Evolutionary conservation across 2,329 filamentous ascomycete genomes (phyloP), one percentile per base, ranked within the genome.

Genomic region (Parascedosporium putredinis): DNA sequence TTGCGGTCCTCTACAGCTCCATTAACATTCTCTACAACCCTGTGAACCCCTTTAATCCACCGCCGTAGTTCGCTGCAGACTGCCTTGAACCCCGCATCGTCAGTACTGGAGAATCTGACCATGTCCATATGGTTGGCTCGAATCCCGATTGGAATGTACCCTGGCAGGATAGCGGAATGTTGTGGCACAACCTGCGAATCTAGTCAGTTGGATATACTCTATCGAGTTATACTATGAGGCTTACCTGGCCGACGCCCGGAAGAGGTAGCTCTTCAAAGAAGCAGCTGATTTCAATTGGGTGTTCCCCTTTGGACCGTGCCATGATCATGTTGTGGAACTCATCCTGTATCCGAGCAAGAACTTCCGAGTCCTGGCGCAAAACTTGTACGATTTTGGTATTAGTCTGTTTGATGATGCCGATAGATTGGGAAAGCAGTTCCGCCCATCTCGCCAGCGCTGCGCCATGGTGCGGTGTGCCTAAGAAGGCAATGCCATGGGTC

Each of bases 131-230:
- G 27, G 27, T 31, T 31, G 7, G 7, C 27, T 6, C 27, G 27
- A 14, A 31, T 31, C 27, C 27, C 27, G 27, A 31, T 31, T 14
- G 27, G 27, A 31, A 31, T 31, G 27, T 31, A 31, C 27, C 27
- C 27, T 7, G 27, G 27, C 27, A 31, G 27, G 27, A 31, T 6
- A 31, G 27, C 27, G 27, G 27, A 31, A 31, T n/a, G n/a, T n/a
- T n/a, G n/a, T n/a, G n/a, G n/a, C n/a, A n/a, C n/a, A n/a, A 59
- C 12, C 63, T 60, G 14, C 60, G 47, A 34, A 54, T 47, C 27
- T 31, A 31, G 27, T 31, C 27, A 31, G 14, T 31, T 14, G 14
- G 14, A 31, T 14, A 6, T 31, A 14, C 27, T 7, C 14, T 31
- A 31, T 14, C 6, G 27, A 31, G 14, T 7, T 14, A 31, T 31